phyloP scores from a whole-genome alignment of 2,329 filamentous ascomycete species.

The Aspergillus hiratsukae region DNA sequence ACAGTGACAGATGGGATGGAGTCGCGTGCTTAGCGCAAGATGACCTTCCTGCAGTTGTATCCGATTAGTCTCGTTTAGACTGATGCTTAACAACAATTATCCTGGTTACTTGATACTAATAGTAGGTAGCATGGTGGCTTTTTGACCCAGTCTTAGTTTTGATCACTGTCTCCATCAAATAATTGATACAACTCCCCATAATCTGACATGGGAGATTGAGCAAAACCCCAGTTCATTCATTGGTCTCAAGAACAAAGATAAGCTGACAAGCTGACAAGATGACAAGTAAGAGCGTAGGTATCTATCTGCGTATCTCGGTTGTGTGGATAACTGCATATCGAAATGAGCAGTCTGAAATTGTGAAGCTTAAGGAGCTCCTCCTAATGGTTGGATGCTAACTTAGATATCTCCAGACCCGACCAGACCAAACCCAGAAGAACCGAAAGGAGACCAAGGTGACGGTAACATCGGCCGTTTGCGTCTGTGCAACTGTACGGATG shows the following conservation, averaged over 20 bases:
- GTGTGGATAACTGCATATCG: not conserved
- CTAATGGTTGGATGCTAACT: not conserved
- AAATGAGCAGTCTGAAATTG: no score
- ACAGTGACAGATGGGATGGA: not conserved
- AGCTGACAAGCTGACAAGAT: no score
- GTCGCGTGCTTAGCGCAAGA: not conserved
- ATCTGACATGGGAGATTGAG: not conserved
- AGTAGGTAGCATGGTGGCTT: not conserved
- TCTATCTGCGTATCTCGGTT: not conserved
- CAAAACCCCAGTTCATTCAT: not conserved
- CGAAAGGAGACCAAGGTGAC: constrained; percentile 6
- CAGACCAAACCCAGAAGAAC: not conserved
- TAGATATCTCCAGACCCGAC: not conserved
- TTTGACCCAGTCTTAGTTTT: not conserved
- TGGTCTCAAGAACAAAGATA: not conserved
- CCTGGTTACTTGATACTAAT: not conserved
- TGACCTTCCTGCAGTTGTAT: not conserved
- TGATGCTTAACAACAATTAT: not conserved
- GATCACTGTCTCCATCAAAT: no score
- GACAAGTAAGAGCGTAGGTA: not conserved
- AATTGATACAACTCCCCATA: not conserved
- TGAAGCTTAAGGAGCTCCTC: not conserved
- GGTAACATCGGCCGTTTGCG: constrained; percentile 17
- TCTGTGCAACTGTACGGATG: constrained; percentile 13
- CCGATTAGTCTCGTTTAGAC: not conserved